Conservation (phyloP, 768 basidiomycete genomes). For the Lentinula raphanica region DNA sequence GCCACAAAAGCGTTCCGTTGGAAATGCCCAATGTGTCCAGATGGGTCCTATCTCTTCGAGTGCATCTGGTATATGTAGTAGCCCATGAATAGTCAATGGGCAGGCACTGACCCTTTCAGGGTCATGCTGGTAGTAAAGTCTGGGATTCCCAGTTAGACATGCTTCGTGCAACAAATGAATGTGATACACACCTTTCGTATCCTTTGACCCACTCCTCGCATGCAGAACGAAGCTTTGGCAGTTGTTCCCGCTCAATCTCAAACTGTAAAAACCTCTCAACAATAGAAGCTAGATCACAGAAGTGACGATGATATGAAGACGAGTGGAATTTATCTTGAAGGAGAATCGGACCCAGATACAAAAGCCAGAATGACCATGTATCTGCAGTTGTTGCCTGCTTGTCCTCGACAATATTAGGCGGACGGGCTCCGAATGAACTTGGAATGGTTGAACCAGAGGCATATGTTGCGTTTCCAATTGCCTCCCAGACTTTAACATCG, state of each 20-base stretch:
- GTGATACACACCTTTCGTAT: constrained; percentile 30
- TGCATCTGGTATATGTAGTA: constrained; percentile 17
- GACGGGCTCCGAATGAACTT: constrained; percentile 19
- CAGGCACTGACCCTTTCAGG: constrained; percentile 13
- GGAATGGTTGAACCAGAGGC: constrained; percentile 22
- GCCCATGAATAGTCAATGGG: constrained; percentile 17
- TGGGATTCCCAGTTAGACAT: constrained; percentile 13
- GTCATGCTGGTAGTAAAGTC: constrained; percentile 19
- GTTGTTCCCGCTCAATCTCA: constrained; percentile 12
- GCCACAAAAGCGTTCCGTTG: constrained; percentile 21
- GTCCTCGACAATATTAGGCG: constrained; percentile 21
- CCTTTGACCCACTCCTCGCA: constrained; percentile 22
- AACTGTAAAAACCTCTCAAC: constrained; percentile 25
- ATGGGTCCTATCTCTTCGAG: constrained; percentile 16
- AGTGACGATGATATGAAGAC: constrained; percentile 27
- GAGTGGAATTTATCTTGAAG: constrained; percentile 19
- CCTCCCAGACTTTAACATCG: constrained; percentile 32
- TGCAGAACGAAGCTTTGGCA: constrained; percentile 15
- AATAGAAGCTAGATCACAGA: constrained; percentile 23
- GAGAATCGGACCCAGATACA: constrained; percentile 23
- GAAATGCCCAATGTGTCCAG: constrained; percentile 21
- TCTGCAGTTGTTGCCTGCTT: constrained; percentile 21
- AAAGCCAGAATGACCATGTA: constrained; percentile 23
- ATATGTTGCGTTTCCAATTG: constrained; percentile 21
- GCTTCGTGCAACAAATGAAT: too few relatives aligned